Evolutionary conservation across 2,329 filamentous ascomycete species (phyloP).

Genomic region (Berkeleyomyces rouxiae): DNA sequence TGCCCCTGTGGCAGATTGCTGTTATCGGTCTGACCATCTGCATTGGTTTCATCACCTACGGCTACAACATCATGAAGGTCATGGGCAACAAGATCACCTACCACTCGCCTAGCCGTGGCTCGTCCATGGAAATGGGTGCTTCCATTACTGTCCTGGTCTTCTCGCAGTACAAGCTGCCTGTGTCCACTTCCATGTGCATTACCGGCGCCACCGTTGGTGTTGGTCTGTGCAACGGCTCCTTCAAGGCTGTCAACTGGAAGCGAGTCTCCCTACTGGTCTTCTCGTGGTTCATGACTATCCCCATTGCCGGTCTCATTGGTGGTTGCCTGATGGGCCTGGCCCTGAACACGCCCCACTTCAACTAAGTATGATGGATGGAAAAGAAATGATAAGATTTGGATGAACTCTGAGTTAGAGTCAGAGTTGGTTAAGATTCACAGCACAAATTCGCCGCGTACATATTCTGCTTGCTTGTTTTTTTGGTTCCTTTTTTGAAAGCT

Average conservation of each 20-base stretch:
- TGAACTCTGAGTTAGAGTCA: not conserved
- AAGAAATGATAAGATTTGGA: not conserved
- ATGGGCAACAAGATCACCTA: conserved; percentile 73
- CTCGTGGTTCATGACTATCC: conserved; percentile 38
- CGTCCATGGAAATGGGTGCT: conserved; percentile 66
- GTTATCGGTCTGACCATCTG: conserved; percentile 48
- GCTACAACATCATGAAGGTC: conserved; percentile 75
- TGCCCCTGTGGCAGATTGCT: conserved; percentile 62
- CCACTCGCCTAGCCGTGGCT: conserved; percentile 40
- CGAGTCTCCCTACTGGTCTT: conserved; percentile 50
- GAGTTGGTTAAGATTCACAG: not conserved
- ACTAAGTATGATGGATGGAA: not conserved
- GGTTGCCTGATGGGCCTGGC: conserved; percentile 26
- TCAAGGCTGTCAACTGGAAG: conserved; percentile 61
- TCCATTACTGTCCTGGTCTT: conserved; percentile 62
- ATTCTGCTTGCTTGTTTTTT: not conserved
- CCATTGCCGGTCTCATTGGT: conserved; percentile 26
- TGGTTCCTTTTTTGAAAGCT: not conserved
- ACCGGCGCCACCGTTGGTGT: conserved; percentile 65
- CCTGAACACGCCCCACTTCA: conserved; percentile 23
- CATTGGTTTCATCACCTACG: conserved; percentile 54
- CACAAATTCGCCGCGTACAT: not conserved
- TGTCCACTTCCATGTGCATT: conserved; percentile 67
- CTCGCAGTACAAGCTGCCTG: conserved; percentile 58
- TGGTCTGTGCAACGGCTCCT: conserved; percentile 56